Base-by-base conservation (phyloP, 1,139 yeast species). In the Zygotorulaspora mrakii region DNA sequence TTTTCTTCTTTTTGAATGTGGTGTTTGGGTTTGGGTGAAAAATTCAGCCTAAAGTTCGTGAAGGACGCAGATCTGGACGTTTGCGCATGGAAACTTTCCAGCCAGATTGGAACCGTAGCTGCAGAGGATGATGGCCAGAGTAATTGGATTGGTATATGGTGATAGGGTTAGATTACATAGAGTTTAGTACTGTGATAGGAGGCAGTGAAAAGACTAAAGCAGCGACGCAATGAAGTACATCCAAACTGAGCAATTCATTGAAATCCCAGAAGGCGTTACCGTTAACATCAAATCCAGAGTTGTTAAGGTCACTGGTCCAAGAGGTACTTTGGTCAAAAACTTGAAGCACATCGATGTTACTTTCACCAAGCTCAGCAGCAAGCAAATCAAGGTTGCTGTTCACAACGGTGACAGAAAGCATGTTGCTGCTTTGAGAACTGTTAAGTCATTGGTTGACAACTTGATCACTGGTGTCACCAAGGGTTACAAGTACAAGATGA, bases 381-480 rank as follows among this genome's bases (percentile, higher is more conserved):
- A 68, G 55, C 80, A 79, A 62, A 76, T 94, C 73, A 84, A 82
- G 76, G 80, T 91, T 68, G 77, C 88, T 63, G 96, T 94, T 58
- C 94, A 86, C 84, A 87, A 89, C 71, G 98, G 98, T 77, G 96
- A 87, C 85, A 88, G 97, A 82, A 91, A 91, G 82, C 98, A 91
- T 77, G 97, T 91, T 71, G 99, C 99, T 70, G 87, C 96, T 68
- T 79, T 91, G 71, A 89, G 97, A 80, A 91, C 98, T 53, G 97
- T 91, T 73, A 88, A 88, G 77, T 86, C 97, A 59, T 77, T 91
- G 69, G 77, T 91, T 65, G 70, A 87, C 68, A 91, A 94, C 88
- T 74, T 91, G 82, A 74, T 91, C 76, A 86, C 85, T 58, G 98
- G 99, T 83, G 98, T 91, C 67, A 91, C 98, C 71, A 83, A 83